Conservation (phyloP, 2,329 filamentous ascomycete genomes). For the Fusarium pilosicola region DNA sequence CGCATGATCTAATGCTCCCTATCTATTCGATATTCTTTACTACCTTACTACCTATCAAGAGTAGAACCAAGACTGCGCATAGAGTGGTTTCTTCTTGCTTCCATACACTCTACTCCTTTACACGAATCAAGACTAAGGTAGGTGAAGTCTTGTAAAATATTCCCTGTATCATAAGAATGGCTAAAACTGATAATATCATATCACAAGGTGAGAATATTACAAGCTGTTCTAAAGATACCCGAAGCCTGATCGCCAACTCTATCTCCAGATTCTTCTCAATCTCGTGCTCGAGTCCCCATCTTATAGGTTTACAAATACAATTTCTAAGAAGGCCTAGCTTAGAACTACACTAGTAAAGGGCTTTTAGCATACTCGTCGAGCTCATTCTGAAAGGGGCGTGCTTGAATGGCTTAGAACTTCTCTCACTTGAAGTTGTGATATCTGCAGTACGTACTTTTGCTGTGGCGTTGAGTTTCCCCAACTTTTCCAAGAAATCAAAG, state of each 20-base stretch:
- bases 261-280: background rate
- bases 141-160: background rate
- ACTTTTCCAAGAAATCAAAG: background rate
- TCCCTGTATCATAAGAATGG: background rate
- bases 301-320: background rate
- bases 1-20: background rate
- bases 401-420: background rate
- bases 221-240: background rate
- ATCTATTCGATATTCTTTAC: background rate
- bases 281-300: background rate
- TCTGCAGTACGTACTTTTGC: background rate
- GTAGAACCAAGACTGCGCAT: background rate
- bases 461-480: constrained; percentile 13
- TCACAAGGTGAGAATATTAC: background rate
- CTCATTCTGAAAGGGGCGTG: background rate
- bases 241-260: background rate
- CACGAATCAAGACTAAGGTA: background rate
- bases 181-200: background rate
- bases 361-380: background rate
- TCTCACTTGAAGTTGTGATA: background rate
- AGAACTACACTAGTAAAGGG: background rate
- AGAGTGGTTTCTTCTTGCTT: background rate
- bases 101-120: background rate
- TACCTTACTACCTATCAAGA: background rate
- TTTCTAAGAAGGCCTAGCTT: background rate